phyloP scores from a whole-genome alignment of 139 green algal genomes.

The Astrephomene gubernaculifera region DNA sequence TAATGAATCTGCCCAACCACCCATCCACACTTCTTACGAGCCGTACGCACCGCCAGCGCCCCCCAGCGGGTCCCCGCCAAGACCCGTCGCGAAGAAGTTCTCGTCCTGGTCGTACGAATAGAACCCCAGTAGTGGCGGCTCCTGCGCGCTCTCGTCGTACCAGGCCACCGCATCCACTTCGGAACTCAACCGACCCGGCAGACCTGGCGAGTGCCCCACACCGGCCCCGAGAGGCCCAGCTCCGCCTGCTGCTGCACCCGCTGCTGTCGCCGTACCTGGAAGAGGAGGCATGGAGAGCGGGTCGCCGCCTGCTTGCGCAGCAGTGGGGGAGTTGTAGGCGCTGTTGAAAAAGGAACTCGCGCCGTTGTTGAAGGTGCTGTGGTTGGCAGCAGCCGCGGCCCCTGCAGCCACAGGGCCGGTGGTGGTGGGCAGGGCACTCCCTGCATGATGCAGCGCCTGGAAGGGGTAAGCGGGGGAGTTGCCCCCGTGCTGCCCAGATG shows the following conservation, averaged over 20 bases:
- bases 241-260: neutral
- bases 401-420: slow-evolving; percentile 3
- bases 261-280: neutral
- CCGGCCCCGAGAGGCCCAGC: neutral
- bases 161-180: neutral
- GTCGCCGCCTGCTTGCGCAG: neutral
- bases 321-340: neutral
- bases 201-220: neutral
- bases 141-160: slow-evolving; percentile 6
- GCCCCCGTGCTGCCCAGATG: neutral
- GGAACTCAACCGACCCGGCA: too few species aligned
- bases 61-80: too few species aligned
- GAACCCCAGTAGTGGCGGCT: slow-evolving; percentile 1
- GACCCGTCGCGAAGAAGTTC: slow-evolving; percentile 24
- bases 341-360: slow-evolving; percentile 9
- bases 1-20: too few species aligned
- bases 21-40: too few species aligned
- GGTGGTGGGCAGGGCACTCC: neutral
- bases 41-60: too few species aligned
- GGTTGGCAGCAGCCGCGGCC: too few species aligned
- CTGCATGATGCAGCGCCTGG: too few species aligned
- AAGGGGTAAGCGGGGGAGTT: slow-evolving; percentile 7
- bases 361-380: too few species aligned
- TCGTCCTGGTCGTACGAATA: neutral
- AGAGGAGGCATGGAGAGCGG: neutral